Percentiles rank a stretch among this genome's conserved stretches.
Evolutionary conservation across 2,329 filamentous ascomycete genomes (phyloP).

Genomic region (Plectosphaerella sp.): DNA sequence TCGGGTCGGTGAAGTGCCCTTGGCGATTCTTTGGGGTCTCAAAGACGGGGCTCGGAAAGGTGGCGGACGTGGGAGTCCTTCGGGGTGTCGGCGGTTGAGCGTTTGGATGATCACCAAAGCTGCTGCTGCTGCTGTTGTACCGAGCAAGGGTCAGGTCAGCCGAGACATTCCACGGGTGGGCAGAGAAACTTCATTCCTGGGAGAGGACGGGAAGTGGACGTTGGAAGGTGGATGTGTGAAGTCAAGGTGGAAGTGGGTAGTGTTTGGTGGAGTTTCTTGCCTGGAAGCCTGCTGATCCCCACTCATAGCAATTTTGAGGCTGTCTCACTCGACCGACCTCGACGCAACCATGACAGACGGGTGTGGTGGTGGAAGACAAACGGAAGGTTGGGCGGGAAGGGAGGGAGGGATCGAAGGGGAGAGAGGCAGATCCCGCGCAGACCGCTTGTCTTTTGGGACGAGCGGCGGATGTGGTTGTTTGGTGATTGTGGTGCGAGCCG

Average conservation of each 20-base stretch:
- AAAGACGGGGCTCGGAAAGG: conserved; percentile 51
- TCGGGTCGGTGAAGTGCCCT: conserved; percentile 42
- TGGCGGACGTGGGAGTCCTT: conserved; percentile 47
- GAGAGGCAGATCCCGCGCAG: no score
- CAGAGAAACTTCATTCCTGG: conserved; percentile 3
- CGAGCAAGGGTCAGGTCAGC: conserved; percentile 27
- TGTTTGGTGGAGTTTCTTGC: conserved; percentile 28
- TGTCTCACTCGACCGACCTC: conserved; percentile 12
- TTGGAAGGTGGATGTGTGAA: no score
- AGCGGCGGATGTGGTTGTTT: no score
- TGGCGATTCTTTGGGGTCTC: conserved; percentile 50
- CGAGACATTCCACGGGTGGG: conserved; percentile 11
- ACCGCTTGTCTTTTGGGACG: no score
- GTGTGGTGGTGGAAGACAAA: no score
- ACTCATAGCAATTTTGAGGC: conserved; percentile 53
- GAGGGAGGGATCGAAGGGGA: no score
- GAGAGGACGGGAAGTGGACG: neutral
- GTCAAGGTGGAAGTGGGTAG: neutral
- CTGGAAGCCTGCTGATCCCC: conserved; percentile 53
- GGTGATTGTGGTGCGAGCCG: no score
- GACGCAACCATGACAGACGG: conserved; percentile 12
- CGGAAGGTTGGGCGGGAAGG: no score
- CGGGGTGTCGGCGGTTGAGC: conserved; percentile 56
- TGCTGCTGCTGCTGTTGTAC: conserved; percentile 19
- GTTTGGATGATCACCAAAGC: conserved; percentile 58